Conservation (phyloP, 495 filamentous ascomycete genomes). For the Saxophila tyrrhenica region DNA sequence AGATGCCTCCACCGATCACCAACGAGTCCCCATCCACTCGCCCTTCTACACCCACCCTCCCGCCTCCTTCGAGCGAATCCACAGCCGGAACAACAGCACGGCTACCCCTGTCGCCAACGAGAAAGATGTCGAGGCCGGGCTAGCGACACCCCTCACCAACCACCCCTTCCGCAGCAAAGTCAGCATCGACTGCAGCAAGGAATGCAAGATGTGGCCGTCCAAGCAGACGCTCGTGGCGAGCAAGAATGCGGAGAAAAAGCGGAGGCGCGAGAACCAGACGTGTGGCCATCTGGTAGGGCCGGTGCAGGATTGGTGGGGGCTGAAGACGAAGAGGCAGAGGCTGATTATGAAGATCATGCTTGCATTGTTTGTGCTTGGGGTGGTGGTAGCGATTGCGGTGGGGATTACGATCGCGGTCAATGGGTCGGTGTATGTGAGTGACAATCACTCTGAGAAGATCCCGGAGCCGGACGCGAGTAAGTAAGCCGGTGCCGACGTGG, state of each 20-base stretch:
- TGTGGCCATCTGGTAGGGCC: constrained; percentile 19
- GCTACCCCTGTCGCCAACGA: constrained; percentile 20
- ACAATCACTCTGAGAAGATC: background rate
- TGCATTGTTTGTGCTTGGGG: constrained; percentile 45
- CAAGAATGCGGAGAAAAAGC: constrained; percentile 20
- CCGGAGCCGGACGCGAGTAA: background rate
- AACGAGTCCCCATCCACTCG: constrained; percentile 31
- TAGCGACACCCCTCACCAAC: constrained; percentile 2
- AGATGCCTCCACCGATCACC: background rate
- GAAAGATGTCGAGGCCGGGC: constrained; percentile 28
- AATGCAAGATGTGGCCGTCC: constrained; percentile 36
- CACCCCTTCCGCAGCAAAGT: constrained; percentile 19
- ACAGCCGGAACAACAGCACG: constrained; percentile 23
- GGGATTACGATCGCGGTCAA: constrained; percentile 49
- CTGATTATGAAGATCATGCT: constrained; percentile 42
- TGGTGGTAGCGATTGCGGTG: constrained; percentile 49
- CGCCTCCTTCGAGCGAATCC: constrained; percentile 37
- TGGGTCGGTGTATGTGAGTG: constrained; percentile 7
- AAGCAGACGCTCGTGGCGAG: constrained; percentile 27
- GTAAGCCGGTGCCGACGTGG: background rate
- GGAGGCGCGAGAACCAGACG: constrained; percentile 19
- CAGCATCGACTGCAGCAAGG: constrained; percentile 29
- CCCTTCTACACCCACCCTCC: constrained; percentile 50
- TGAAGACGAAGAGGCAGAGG: constrained; percentile 39
- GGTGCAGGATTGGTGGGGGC: constrained; percentile 28